These are phyloP conservation scores for Marasmius tenuissimus DNA, from an alignment of 1,284 basidiomycete genomes.

Conservation along the genomic window DNA sequence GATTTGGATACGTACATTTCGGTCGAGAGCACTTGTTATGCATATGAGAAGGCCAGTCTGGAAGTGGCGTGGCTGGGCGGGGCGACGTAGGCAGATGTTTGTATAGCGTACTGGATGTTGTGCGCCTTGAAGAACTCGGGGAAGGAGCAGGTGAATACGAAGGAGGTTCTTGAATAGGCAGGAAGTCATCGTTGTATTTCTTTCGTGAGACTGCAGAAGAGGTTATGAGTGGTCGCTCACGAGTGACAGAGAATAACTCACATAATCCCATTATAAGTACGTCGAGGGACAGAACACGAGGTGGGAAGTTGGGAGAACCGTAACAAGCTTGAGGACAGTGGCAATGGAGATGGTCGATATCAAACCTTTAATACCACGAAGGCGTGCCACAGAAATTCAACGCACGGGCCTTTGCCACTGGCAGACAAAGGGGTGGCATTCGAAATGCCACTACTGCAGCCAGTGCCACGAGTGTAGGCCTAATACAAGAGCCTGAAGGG, in stretches of 20 bases:
- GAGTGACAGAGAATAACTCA: neutral
- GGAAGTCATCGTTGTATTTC: neutral
- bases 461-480: no score
- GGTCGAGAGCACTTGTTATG: neutral
- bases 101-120: neutral
- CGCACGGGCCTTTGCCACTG: no score
- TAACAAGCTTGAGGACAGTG: no score
- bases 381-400: no score
- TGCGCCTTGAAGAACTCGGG: neutral
- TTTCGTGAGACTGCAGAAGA: neutral
- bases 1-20: neutral
- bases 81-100: neutral
- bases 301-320: no score
- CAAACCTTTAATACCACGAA: no score
- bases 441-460: no score
- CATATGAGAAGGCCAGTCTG: conserved; percentile 2
- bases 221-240: neutral
- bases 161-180: neutral
- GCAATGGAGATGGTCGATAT: no score
- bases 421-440: no score
- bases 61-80: neutral
- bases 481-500: no score
- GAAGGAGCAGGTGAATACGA: neutral
- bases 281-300: no score
- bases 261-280: neutral